A percentile compares a stretch with the other conserved stretches of the same genome.
Conservation (phyloP, 2,329 filamentous ascomycete genomes). For the Cercospora zeina region DNA sequence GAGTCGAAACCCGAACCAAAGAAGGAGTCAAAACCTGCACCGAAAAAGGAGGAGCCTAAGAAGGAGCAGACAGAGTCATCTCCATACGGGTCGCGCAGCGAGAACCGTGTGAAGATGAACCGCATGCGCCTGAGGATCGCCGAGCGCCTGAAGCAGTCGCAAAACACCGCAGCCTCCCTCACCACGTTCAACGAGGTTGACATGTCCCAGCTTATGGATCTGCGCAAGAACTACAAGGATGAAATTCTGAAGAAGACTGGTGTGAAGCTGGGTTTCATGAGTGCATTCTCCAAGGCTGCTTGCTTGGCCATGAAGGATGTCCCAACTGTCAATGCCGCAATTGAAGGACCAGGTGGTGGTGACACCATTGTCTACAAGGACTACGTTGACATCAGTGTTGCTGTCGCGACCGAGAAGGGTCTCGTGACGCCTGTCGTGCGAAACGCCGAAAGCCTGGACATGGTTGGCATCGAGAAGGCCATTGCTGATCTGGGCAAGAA, state of each 20-base stretch:
- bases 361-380: conserved; percentile 98
- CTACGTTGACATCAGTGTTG: conserved; percentile 96
- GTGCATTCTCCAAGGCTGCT: conserved; percentile 87
- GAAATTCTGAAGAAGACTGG: conserved; percentile 93
- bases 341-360: conserved; percentile 90
- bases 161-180: conserved; percentile 94
- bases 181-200: conserved; percentile 99
- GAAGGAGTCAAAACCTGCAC: conserved; percentile 37
- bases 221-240: conserved; percentile 96
- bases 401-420: conserved; percentile 95
- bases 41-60: conserved; percentile 47
- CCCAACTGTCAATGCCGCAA: conserved; percentile 93
- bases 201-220: conserved; percentile 96
- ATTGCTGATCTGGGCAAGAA: conserved; percentile 97
- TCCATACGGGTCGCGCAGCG: conserved; percentile 72
- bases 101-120: conserved; percentile 98
- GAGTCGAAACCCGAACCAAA: conserved; percentile 47
- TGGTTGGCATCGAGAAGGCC: conserved; percentile 83
- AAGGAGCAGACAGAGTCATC: conserved; percentile 41
- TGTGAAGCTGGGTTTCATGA: conserved; percentile 99
- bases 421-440: conserved; percentile 95
- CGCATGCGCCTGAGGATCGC: conserved; percentile 97
- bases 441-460: conserved; percentile 84
- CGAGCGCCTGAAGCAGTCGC: conserved; percentile 97
- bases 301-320: conserved; percentile 92